Conservation (phyloP, 192 early-diverging fungal genomes). For the Helicostylum pulchrum region DNA sequence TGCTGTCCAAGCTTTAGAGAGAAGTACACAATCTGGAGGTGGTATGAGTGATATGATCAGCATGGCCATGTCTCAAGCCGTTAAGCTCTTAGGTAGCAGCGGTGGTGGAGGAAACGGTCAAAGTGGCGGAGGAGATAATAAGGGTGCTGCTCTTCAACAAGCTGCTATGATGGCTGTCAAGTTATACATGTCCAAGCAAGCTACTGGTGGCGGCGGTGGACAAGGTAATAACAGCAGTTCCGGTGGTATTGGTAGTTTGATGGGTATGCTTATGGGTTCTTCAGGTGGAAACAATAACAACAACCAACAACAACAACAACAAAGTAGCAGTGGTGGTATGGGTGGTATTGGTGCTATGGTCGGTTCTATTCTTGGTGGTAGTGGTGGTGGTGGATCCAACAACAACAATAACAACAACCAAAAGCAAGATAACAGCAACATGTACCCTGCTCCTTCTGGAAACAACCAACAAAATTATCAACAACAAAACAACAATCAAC, state of each 20-base stretch:
- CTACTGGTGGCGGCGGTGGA: neutral
- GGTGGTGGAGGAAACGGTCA: neutral
- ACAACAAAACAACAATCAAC: neutral
- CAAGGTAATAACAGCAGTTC: slow-evolving; percentile 7
- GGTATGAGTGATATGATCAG: slow-evolving; percentile 23
- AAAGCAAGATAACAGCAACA: no score
- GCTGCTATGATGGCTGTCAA: slow-evolving; percentile 37
- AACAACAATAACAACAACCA: no score
- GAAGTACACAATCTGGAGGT: slow-evolving; percentile 14
- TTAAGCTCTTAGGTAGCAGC: slow-evolving; percentile 20
- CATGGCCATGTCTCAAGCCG: slow-evolving; percentile 34
- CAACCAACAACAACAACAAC: slow-evolving; percentile 15
- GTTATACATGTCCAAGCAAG: slow-evolving; percentile 31
- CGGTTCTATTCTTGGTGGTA: slow-evolving; percentile 4
- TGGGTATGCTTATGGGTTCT: slow-evolving; percentile 24
- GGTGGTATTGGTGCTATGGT: slow-evolving; percentile 3
- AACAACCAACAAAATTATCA: neutral
- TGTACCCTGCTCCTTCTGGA: neutral
- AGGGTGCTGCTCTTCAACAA: slow-evolving; percentile 15
- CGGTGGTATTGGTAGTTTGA: slow-evolving; percentile 15
- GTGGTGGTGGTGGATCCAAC: neutral
- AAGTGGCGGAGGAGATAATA: slow-evolving; percentile 17
- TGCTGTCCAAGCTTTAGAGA: slow-evolving; percentile 28
- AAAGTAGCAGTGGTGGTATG: slow-evolving; percentile 7
- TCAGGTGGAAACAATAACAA: slow-evolving; percentile 7